Evolutionary conservation across 768 basidiomycete genomes (phyloP).

Genomic region (Coprinopsis sp.): DNA sequence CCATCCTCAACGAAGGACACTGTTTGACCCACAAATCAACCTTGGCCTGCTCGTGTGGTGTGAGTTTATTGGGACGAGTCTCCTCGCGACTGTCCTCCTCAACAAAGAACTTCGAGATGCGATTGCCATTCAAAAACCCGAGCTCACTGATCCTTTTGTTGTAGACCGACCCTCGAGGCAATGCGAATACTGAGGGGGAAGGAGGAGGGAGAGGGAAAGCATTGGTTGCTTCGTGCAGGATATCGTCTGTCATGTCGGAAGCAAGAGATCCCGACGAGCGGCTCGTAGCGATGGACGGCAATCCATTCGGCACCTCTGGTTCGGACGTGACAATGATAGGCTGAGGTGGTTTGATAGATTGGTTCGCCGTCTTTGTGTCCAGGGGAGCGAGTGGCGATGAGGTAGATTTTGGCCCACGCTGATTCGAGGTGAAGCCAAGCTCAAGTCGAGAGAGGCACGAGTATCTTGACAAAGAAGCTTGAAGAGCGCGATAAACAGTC

Average conservation of each 20-base stretch:
- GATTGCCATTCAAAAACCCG: too few relatives aligned
- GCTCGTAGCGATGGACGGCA: too few relatives aligned
- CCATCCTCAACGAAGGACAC: slow-evolving; percentile 7
- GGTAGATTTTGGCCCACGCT: not conserved
- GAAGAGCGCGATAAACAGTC: slow-evolving; percentile 37
- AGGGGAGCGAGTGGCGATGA: not conserved
- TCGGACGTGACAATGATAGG: too few relatives aligned
- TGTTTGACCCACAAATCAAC: slow-evolving; percentile 12
- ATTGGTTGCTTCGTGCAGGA: too few relatives aligned
- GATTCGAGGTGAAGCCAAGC: not conserved
- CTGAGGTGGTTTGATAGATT: too few relatives aligned
- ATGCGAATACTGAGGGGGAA: too few relatives aligned
- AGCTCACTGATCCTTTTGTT: too few relatives aligned
- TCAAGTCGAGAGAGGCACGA: not conserved
- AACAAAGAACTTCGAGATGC: not conserved
- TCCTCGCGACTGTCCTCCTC: not conserved
- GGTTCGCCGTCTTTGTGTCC: not conserved
- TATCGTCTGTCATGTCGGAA: too few relatives aligned
- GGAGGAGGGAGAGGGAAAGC: too few relatives aligned
- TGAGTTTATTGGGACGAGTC: not conserved
- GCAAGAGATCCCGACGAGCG: too few relatives aligned
- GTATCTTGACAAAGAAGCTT: slow-evolving; percentile 23
- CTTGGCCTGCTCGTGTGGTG: slow-evolving; percentile 6
- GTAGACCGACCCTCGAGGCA: too few relatives aligned
- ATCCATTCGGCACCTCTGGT: too few relatives aligned